phyloP scores from a whole-genome alignment of 225 moss, liverwort and hornwort species.

The Antitrichia curtipendula region DNA sequence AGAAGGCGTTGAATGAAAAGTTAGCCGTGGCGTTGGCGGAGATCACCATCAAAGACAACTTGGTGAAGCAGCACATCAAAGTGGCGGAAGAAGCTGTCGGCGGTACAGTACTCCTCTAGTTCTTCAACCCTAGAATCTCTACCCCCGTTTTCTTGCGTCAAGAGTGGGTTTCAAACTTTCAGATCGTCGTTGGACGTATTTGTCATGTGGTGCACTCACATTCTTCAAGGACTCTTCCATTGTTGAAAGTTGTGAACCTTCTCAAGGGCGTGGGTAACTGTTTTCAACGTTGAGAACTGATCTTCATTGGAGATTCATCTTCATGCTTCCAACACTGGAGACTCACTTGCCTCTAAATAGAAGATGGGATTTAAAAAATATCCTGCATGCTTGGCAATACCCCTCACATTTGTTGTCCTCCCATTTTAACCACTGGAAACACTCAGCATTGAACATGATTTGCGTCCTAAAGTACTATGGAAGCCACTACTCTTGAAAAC shows the following conservation, averaged over 20 bases:
- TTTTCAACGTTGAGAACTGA: not conserved
- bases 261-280: not conserved
- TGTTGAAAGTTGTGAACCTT: not conserved
- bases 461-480: not conserved
- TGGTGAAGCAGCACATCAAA: conserved; percentile 54
- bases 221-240: not conserved
- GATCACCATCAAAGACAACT: conserved; percentile 35
- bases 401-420: not conserved
- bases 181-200: not conserved
- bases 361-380: not conserved
- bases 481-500: not conserved
- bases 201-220: not conserved
- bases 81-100: conserved; percentile 84
- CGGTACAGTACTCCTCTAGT: conserved; percentile 3
- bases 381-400: not conserved
- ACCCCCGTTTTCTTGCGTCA: not conserved
- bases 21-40: conserved; percentile 21
- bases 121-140: not conserved
- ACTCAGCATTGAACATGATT: not conserved
- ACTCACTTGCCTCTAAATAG: not conserved
- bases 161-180: not conserved
- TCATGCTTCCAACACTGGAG: not conserved
- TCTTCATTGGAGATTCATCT: not conserved
- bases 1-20: conserved; percentile 14
- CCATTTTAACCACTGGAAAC: not conserved